Evolutionary conservation across 169 alveolate genomes (phyloP), one percentile per base, ranked within the genome.

Genomic region (Plasmodium sp.): DNA sequence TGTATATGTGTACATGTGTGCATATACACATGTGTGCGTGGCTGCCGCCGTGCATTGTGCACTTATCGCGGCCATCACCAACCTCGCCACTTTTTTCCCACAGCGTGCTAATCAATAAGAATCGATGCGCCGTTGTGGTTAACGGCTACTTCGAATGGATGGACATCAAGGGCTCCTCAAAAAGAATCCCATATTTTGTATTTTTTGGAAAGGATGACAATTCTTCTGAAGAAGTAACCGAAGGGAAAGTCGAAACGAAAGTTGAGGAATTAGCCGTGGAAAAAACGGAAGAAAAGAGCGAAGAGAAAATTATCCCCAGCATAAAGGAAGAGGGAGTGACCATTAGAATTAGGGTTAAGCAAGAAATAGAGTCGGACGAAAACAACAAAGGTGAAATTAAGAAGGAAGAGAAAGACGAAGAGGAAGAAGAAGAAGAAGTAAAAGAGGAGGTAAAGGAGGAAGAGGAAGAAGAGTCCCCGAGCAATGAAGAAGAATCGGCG

Each of bases 111-210:
- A 72, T 84, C 75, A 84, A 84, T 84, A 84, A 84, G 79, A 84
- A 84, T 56, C 73, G 84, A 84, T 84, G 84, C 22, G 93, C 93
- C 10, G 45, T 84, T 62, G 56, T 84, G 54, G 84, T 84, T 45
- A 84, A 84, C 77, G 93, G 93, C 18, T 84, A 84, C 41, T 84
- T 84, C 58, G 93, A 84, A 84, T 84, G 93, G 93, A 72, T 71
- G 31, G 22, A 34, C 3, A 45, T n/a, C 36, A 81, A 18, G 51
- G 43, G 67, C n/a, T 54, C 81, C 72, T 41, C 93, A 22, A 84
- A 84, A 45, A 84, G 48, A 45, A 33, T 45, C 16, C 93, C 93
- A 41, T 72, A 84, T 84, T 84, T 71, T 72, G 36, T 84, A 84
- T 84, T 39, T 45, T 45, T 27, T 72, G 93, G 84, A 54, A 72